These are phyloP conservation scores for Conringia planisiliqua DNA, from an alignment of 345 rosid species.

Conservation along the genomic window DNA sequence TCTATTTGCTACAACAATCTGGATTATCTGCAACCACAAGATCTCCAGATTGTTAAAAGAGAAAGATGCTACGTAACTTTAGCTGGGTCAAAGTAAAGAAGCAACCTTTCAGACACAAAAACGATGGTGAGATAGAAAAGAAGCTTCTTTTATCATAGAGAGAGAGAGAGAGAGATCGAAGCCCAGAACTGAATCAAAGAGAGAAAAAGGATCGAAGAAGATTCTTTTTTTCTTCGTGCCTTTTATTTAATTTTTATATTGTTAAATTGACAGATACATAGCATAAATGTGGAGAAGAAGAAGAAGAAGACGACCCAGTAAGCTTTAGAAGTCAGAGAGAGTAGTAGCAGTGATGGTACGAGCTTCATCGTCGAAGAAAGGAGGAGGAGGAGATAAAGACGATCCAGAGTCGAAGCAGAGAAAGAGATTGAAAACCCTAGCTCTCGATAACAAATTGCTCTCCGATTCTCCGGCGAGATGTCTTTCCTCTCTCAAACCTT, in stretches of 20 bases:
- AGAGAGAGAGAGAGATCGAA: neutral
- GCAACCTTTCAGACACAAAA: neutral
- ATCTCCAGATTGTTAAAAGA: neutral
- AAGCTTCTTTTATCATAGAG: neutral
- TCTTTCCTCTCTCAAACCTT: conserved; percentile 44
- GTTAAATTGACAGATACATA: neutral
- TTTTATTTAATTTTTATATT: neutral
- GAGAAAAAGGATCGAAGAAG: neutral
- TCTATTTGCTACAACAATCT: neutral
- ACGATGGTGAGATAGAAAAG: neutral
- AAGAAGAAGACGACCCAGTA: neutral
- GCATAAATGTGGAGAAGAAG: neutral
- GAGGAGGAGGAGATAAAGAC: conserved; percentile 35
- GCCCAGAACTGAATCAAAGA: neutral
- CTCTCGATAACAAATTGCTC: conserved; percentile 44
- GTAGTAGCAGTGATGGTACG: conserved; percentile 48
- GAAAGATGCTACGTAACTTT: neutral
- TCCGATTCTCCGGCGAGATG: conserved; percentile 51
- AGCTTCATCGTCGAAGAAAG: conserved; percentile 34
- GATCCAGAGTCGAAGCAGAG: conserved; percentile 32
- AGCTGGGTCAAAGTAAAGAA: neutral
- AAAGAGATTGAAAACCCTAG: conserved; percentile 57
- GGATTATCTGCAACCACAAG: neutral
- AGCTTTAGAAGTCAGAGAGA: neutral
- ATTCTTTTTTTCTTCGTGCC: neutral